Conservation (phyloP, 257 asterid genomes). For the Lantana camara region DNA sequence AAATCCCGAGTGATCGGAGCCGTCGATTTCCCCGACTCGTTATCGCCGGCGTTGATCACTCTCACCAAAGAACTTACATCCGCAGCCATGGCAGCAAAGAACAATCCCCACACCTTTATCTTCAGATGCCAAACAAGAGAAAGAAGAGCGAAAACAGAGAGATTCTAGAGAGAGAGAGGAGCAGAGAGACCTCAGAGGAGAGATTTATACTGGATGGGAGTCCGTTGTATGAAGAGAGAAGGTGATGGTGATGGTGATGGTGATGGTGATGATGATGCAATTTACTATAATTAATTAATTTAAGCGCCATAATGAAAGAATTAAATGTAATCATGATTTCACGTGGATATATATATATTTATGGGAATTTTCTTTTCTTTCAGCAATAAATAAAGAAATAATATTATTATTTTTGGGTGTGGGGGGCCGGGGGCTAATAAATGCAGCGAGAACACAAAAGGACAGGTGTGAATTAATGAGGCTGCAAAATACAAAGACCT, state of each 20-base stretch:
- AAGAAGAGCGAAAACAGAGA: background rate
- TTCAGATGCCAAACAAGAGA: background rate
- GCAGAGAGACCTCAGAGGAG: background rate
- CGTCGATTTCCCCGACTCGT: conserved; percentile 52
- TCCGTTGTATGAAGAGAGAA: conserved; percentile 11
- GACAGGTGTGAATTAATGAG: conserved; percentile 61
- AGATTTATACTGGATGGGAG: conserved; percentile 19
- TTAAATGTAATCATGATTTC: conserved; percentile 34
- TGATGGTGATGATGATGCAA: conserved; percentile 21
- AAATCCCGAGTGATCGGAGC: conserved; percentile 74
- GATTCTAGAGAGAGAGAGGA: background rate
- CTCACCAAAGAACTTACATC: conserved; percentile 64
- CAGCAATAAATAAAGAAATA: too few species aligned
- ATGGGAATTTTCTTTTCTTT: conserved; percentile 16
- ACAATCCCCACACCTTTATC: background rate
- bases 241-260: conserved; percentile 19
- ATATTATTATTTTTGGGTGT: too few species aligned
- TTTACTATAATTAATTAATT: conserved; percentile 23
- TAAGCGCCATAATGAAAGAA: conserved; percentile 26
- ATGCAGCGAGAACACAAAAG: conserved; percentile 49
- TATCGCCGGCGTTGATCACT: conserved; percentile 53
- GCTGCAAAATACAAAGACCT: conserved; percentile 39
- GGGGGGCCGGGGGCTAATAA: conserved; percentile 37
- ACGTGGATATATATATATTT: conserved; percentile 26
- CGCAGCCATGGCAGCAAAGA: conserved; percentile 56